Conservation (phyloP, 2,329 filamentous ascomycete genomes). For the Colletotrichum sp. region DNA sequence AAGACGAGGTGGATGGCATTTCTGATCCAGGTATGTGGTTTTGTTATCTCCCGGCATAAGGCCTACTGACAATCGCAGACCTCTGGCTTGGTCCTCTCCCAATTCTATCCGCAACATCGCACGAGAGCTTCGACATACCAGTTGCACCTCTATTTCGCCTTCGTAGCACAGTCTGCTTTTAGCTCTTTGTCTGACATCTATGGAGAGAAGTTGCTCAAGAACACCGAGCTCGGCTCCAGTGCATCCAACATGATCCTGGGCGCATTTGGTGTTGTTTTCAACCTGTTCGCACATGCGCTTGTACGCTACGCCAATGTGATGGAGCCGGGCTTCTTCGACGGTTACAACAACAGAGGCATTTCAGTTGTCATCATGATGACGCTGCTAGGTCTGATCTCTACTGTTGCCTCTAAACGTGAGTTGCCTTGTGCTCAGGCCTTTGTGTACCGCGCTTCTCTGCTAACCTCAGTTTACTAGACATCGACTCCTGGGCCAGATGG, state of each 20-base stretch:
- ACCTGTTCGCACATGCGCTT: conserved; percentile 31
- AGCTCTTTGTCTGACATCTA: conserved; percentile 34
- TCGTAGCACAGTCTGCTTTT: conserved; percentile 32
- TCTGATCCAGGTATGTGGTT: conserved; percentile 27
- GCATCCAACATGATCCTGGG: conserved; percentile 34
- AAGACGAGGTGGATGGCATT: conserved; percentile 35
- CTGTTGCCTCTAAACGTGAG: conserved; percentile 31
- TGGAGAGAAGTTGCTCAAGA: conserved; percentile 34
- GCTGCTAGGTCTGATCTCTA: conserved; percentile 32
- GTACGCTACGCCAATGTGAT: conserved; percentile 24
- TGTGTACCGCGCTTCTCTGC: not conserved
- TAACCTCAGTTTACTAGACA: conserved; percentile 22
- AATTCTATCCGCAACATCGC: conserved; percentile 29
- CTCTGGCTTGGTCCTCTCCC: conserved; percentile 31
- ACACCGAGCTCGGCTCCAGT: conserved; percentile 30
- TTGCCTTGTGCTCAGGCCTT: not conserved
- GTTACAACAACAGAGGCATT: conserved; percentile 26
- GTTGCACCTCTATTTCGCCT: conserved; percentile 29
- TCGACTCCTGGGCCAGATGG: conserved; percentile 34
- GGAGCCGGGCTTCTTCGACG: conserved; percentile 28
- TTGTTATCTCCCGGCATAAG: too few species aligned
- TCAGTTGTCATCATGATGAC: conserved; percentile 34
- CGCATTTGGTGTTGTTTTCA: conserved; percentile 29
- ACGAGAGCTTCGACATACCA: conserved; percentile 27
- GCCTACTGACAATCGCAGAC: conserved; percentile 11